A percentile compares a stretch with the other conserved stretches of the same genome.
These are phyloP conservation scores for Juglanconis juglandina DNA, from an alignment of 2,329 filamentous ascomycete species.

Conservation along the genomic window DNA sequence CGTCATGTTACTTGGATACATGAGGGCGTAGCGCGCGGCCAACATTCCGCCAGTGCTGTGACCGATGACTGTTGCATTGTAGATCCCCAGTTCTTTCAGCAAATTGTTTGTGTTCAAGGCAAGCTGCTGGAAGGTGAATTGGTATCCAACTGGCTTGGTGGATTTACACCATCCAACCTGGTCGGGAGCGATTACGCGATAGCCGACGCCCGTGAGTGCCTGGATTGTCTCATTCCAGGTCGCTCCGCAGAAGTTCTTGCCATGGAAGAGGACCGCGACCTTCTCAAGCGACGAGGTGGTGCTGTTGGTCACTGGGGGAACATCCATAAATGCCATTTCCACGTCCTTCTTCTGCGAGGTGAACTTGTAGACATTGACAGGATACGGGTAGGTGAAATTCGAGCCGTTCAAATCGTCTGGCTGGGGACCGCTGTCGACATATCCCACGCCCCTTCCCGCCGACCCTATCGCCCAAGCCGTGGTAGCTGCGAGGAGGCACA, in stretches of 20 bases:
- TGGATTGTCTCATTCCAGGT: constrained; percentile 50
- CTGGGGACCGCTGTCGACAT: constrained; percentile 34
- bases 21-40: constrained; percentile 46
- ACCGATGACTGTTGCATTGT: constrained; percentile 45
- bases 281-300: constrained; percentile 25
- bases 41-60: constrained; percentile 57
- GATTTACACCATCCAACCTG: constrained; percentile 58
- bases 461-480: neutral
- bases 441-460: constrained; percentile 1
- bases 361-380: constrained; percentile 46
- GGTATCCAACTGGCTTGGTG: constrained; percentile 47
- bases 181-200: constrained; percentile 51
- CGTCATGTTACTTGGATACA: constrained; percentile 42
- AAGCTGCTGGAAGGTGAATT: constrained; percentile 51
- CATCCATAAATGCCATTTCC: constrained; percentile 56
- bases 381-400: constrained; percentile 52
- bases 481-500: neutral
- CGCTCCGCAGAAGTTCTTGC: constrained; percentile 54
- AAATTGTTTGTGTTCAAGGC: constrained; percentile 49
- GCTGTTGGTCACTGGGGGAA: constrained; percentile 34
- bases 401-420: constrained; percentile 44
- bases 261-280: constrained; percentile 47
- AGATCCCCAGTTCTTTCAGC: constrained; percentile 40
- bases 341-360: constrained; percentile 44
- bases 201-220: constrained; percentile 39